Evolutionary conservation across 257 asterid species (phyloP), one percentile per base, ranked within the genome.

Genomic region (Sherardia arvensis): DNA sequence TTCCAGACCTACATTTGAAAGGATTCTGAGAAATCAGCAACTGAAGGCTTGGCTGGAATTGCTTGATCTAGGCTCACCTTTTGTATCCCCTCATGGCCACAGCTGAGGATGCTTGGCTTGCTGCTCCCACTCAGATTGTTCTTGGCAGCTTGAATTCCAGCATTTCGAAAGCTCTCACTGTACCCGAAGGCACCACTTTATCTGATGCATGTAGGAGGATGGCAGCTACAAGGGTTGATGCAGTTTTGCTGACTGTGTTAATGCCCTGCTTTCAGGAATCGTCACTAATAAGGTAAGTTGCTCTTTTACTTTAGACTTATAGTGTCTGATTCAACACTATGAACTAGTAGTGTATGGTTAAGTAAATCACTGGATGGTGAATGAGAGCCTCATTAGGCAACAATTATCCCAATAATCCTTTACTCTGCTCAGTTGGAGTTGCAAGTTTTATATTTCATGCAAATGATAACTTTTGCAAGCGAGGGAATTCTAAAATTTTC

Each of bases 181-280:
- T 91, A 66, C 95, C 98, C 0, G 98, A 91, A 73, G 96, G 90
- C 56, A 91, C 95, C 64, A 86, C 93, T n/a, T 85, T 88, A 40
- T 88, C 83, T 10, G 98, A 88, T 59, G 98, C 96, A 53, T 91
- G 96, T 78, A 83, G 89, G 78, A 87, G 96, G 77, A 91, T 91
- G 98, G 90, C 98, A 58, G 68, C 86, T 20, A 77, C 95, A 70
- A 90, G 91, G 55, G 90, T 86, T 29, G 92, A 91, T 78, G 98
- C 95, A 32, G 98, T 86, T 77, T 81, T 91, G 70, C 80, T 91
- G 66, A 91, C 95, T 53, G 98, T 67, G 74, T 96, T 71, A 88
- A 86, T 74, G 98, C 94, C 47, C 71, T 88, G 78, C 98, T 91
- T 58, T 91, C 98, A 7, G 98, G 98, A 81, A 85, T 91, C 67